Evolutionary conservation across 768 basidiomycete genomes (phyloP).

Genomic region (Polyporus arcularius): DNA sequence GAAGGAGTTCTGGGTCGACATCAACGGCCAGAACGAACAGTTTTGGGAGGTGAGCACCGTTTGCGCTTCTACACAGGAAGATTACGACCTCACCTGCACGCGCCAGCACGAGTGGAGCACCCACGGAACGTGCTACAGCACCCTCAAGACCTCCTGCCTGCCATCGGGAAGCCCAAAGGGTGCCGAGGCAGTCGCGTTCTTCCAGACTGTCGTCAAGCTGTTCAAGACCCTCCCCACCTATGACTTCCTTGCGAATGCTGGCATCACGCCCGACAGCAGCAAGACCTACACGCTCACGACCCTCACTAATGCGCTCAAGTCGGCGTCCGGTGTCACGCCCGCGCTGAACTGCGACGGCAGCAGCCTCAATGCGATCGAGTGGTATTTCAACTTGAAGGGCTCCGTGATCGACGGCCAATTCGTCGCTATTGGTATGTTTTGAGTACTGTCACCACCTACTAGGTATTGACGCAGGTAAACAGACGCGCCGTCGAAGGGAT

Average conservation of each 20-base stretch:
- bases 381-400: constrained; percentile 66
- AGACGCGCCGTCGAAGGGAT: constrained; percentile 53
- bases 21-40: constrained; percentile 55
- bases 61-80: not conserved
- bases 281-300: constrained; percentile 58
- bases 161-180: constrained; percentile 59
- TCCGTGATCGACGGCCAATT: constrained; percentile 69
- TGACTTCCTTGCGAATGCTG: constrained; percentile 66
- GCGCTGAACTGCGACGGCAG: constrained; percentile 44
- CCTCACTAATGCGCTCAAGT: constrained; percentile 54
- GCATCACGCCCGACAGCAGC: constrained; percentile 67
- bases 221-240: constrained; percentile 77
- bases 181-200: constrained; percentile 71
- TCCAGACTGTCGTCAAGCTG: constrained; percentile 56
- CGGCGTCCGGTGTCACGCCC: constrained; percentile 57
- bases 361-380: constrained; percentile 48
- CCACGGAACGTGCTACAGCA: constrained; percentile 68
- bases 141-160: constrained; percentile 58
- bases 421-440: constrained; percentile 52
- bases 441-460: not conserved
- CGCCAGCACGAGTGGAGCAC: constrained; percentile 67
- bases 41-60: constrained; percentile 63
- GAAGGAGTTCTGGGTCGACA: constrained; percentile 63
- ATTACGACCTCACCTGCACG: not conserved
- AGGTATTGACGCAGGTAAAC: not conserved